Conservation (phyloP, 805 yeast species). For the Starmerella stellata region DNA sequence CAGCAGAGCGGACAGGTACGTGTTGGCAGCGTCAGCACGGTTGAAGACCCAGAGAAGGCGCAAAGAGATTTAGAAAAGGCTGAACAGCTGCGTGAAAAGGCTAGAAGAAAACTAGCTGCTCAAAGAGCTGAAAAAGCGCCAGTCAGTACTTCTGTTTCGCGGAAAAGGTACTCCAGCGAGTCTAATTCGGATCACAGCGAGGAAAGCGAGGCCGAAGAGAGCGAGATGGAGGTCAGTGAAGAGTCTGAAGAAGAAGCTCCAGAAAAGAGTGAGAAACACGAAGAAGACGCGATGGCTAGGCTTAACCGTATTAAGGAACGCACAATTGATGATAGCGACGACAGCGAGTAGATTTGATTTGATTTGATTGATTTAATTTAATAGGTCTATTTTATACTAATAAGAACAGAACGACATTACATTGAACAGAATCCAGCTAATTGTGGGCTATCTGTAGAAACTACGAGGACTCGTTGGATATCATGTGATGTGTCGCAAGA, state of each 20-base stretch:
- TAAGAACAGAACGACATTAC: no score
- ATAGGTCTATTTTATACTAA: no score
- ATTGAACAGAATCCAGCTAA: no score
- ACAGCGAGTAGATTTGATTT: slow-evolving; percentile 10
- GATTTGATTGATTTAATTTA: no score
- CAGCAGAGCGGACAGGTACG: slow-evolving; percentile 17
- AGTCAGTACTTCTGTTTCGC: slow-evolving; percentile 8
- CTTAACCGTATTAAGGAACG: slow-evolving; percentile 10
- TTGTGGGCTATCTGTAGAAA: no score
- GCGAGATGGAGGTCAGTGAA: slow-evolving; percentile 7
- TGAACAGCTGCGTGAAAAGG: slow-evolving; percentile 25
- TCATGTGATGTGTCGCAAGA: no score
- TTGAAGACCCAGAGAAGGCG: slow-evolving; percentile 29
- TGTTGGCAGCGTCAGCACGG: slow-evolving; percentile 25
- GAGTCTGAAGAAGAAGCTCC: slow-evolving; percentile 10
- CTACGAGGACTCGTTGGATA: no score
- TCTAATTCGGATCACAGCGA: slow-evolving; percentile 21
- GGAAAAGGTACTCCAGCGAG: slow-evolving; percentile 8
- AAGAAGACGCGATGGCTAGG: slow-evolving; percentile 17
- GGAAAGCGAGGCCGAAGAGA: slow-evolving; percentile 12
- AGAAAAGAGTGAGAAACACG: slow-evolving; percentile 16
- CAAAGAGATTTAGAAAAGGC: slow-evolving; percentile 29
- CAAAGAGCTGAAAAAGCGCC: slow-evolving; percentile 9
- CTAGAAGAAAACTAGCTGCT: slow-evolving; percentile 27
- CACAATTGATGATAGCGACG: slow-evolving; percentile 15